phyloP scores from a whole-genome alignment of 2,329 filamentous ascomycete species.

The Diplodia corticola region DNA sequence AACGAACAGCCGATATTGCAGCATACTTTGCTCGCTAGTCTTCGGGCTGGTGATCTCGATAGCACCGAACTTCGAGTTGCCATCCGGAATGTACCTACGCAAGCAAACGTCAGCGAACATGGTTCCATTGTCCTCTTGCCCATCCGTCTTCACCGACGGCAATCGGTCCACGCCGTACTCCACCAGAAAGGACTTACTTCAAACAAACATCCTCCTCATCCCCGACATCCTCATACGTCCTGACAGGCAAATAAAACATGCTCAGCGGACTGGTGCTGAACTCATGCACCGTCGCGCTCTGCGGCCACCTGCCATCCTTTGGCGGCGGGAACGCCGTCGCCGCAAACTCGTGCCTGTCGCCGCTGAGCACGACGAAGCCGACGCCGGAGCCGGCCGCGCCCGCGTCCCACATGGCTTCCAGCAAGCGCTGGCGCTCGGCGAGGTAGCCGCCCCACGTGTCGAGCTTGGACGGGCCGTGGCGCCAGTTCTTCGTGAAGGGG shows the following conservation, averaged over 20 bases:
- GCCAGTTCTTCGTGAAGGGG: constrained; percentile 98
- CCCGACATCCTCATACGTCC: constrained; percentile 72
- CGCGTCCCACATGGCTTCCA: constrained; percentile 91
- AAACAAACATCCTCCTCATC: constrained; percentile 78
- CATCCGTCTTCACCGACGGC: not conserved
- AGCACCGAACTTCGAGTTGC: constrained; percentile 85
- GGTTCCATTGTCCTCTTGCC: not conserved
- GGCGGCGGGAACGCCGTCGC: constrained; percentile 73
- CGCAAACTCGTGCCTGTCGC: constrained; percentile 95
- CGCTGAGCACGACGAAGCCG: constrained; percentile 81
- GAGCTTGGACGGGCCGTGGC: constrained; percentile 66
- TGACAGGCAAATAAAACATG: constrained; percentile 88
- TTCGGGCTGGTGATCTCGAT: constrained; percentile 73
- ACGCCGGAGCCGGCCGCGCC: constrained; percentile 67
- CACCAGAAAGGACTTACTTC: constrained; percentile 60
- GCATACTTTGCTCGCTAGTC: constrained; percentile 65
- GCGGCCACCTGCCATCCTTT: constrained; percentile 58
- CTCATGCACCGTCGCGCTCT: constrained; percentile 66
- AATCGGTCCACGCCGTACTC: not conserved
- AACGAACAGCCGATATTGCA: constrained; percentile 80
- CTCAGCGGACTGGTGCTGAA: constrained; percentile 89
- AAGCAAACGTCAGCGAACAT: not conserved
- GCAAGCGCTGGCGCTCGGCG: constrained; percentile 71
- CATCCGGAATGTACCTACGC: constrained; percentile 71
- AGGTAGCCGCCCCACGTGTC: constrained; percentile 97